These are phyloP conservation scores for Colletotrichum siamense DNA, from an alignment of 2,329 filamentous ascomycete species.

Conservation along the genomic window DNA sequence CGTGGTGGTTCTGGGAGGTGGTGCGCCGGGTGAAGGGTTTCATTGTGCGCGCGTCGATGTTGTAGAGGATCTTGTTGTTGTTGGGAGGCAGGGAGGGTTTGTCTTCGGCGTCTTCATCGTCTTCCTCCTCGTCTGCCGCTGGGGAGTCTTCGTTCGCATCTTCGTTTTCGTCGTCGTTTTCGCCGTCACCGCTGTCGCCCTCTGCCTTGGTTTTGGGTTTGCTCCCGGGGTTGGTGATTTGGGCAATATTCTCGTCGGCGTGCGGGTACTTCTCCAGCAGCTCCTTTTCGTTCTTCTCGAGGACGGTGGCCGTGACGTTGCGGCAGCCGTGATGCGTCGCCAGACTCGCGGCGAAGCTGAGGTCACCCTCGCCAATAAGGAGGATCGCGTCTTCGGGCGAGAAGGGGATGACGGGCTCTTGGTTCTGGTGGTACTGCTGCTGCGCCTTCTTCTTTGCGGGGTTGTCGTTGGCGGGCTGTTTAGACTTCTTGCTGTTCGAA, in stretches of 20 bases:
- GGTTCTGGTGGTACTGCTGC: conserved; percentile 31
- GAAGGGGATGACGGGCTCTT: conserved; percentile 70
- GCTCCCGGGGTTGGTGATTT: conserved; percentile 39
- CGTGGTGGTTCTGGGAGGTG: conserved; percentile 13
- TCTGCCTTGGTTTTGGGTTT: background rate
- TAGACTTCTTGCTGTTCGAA: conserved; percentile 21
- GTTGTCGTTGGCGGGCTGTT: conserved; percentile 7
- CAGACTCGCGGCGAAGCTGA: conserved; percentile 76
- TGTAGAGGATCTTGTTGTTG: conserved; percentile 58
- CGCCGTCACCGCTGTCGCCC: background rate
- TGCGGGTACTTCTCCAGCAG: conserved; percentile 79
- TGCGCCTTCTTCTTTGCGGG: conserved; percentile 23
- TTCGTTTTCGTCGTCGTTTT: background rate
- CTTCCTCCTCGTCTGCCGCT: conserved; percentile 8
- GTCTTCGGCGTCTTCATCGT: background rate
- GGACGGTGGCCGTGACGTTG: conserved; percentile 72
- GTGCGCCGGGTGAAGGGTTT: conserved; percentile 44
- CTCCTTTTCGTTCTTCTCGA: conserved; percentile 61
- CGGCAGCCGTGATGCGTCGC: conserved; percentile 69
- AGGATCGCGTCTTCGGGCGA: conserved; percentile 70
- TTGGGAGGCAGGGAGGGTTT: conserved; percentile 23
- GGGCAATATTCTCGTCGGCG: conserved; percentile 61
- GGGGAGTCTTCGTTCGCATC: conserved; percentile 14
- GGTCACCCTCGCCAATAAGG: conserved; percentile 80
- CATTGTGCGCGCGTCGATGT: conserved; percentile 72